Percentiles rank a stretch among this genome's conserved stretches.
These are phyloP conservation scores for Fomitopsis serialis DNA, from an alignment of 768 basidiomycete genomes.

Conservation along the genomic window DNA sequence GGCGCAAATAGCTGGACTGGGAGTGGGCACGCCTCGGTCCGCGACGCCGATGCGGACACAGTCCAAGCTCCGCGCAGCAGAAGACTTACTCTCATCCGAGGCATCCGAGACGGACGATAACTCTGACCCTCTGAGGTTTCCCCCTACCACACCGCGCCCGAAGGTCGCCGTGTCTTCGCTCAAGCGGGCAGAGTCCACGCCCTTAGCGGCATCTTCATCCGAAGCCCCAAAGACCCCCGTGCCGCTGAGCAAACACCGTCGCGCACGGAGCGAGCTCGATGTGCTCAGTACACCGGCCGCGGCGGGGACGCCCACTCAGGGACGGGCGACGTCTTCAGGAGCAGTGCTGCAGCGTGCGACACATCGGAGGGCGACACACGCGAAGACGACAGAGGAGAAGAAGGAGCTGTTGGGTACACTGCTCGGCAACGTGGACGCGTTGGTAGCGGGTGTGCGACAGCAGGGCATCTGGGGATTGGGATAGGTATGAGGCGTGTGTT, in stretches of 20 bases:
- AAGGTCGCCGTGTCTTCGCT: constrained; percentile 4
- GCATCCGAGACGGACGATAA: constrained; percentile 9
- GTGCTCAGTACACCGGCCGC: background rate
- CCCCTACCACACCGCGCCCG: constrained; percentile 1
- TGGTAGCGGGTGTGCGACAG: constrained; percentile 82
- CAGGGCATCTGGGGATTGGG: constrained; percentile 84
- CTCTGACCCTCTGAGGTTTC: background rate
- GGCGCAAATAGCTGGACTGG: constrained; percentile 28
- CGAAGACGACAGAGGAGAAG: constrained; percentile 71
- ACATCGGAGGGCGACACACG: constrained; percentile 15
- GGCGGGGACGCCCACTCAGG: background rate
- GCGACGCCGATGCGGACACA: constrained; percentile 8
- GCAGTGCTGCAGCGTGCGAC: constrained; percentile 14
- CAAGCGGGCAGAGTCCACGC: background rate
- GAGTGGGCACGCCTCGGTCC: constrained; percentile 19
- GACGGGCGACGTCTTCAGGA: constrained; percentile 11
- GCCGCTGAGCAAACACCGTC: constrained; percentile 14
- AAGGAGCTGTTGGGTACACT: constrained; percentile 74
- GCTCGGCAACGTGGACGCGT: constrained; percentile 87
- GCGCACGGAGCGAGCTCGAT: constrained; percentile 18
- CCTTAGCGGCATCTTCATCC: background rate
- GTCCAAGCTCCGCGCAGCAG: background rate
- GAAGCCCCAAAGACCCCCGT: constrained; percentile 1
- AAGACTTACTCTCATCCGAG: constrained; percentile 7
- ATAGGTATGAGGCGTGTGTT: constrained; percentile 10